Conservation (phyloP, 768 basidiomycete species). For the Auriscalpium orientale region DNA sequence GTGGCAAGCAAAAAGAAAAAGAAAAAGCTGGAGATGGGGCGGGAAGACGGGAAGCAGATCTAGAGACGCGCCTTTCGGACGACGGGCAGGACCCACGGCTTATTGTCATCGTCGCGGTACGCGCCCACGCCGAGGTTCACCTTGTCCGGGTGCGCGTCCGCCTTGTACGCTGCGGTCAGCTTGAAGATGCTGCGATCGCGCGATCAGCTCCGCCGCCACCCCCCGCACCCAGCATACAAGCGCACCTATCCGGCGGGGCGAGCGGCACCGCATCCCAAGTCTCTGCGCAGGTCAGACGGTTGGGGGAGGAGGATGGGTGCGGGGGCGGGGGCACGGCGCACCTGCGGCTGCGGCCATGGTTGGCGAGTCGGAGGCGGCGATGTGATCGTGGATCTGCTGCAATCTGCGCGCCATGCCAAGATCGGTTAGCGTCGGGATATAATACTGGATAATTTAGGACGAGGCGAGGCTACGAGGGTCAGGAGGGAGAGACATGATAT, state of each 20-base stretch:
- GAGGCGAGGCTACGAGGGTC: neutral
- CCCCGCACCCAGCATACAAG: neutral
- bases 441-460: neutral
- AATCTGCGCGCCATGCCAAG: conserved; percentile 48
- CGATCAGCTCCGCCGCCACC: conserved; percentile 6
- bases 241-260: conserved; percentile 79
- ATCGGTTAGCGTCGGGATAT: conserved; percentile 4
- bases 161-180: conserved; percentile 84
- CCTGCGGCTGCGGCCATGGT: conserved; percentile 42
- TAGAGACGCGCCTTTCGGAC: conserved; percentile 69
- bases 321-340: conserved; percentile 24
- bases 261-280: conserved; percentile 70
- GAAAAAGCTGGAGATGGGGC: neutral
- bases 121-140: conserved; percentile 92
- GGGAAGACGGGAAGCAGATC: conserved; percentile 1
- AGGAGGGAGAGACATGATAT: too few relatives aligned
- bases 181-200: conserved; percentile 66
- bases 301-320: neutral
- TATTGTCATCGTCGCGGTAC: conserved; percentile 81
- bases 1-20: neutral
- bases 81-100: conserved; percentile 89
- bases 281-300: conserved; percentile 37
- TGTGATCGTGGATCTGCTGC: conserved; percentile 50
- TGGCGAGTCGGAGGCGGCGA: conserved; percentile 23
- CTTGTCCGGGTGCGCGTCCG: conserved; percentile 66